phyloP scores from a whole-genome alignment of 352 stramenopile genomes.

The Phytophthora sojae region DNA sequence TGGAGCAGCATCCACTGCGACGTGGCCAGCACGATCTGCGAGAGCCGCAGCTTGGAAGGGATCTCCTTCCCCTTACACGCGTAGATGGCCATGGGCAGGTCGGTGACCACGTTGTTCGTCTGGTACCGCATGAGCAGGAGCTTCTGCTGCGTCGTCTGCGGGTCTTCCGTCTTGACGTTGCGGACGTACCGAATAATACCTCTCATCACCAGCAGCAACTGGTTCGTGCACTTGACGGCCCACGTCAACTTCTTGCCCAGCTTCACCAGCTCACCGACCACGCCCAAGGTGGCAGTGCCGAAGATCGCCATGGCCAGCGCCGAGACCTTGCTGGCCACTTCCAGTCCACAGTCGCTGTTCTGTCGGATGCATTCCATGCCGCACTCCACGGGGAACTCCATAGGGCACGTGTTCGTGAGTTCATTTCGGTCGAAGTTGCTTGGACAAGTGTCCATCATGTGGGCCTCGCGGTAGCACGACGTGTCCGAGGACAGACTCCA shows the following conservation, averaged over 20 bases:
- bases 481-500: conserved; percentile 22
- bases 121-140: conserved; percentile 26
- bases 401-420: conserved; percentile 49
- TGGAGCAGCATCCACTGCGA: conserved; percentile 31
- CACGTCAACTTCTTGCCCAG: conserved; percentile 25
- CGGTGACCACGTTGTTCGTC: conserved; percentile 25
- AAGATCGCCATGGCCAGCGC: conserved; percentile 40
- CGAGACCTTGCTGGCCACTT: conserved; percentile 43
- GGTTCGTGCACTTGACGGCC: conserved; percentile 18
- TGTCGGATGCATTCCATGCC: conserved; percentile 63
- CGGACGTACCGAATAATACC: conserved; percentile 29
- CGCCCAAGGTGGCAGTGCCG: conserved; percentile 36
- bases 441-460: conserved; percentile 38
- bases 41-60: conserved; percentile 14
- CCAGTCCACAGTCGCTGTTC: conserved; percentile 49
- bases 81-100: conserved; percentile 19
- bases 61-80: conserved; percentile 24
- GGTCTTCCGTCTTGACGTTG: conserved; percentile 24
- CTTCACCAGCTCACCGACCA: conserved; percentile 41
- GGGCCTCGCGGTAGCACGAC: conserved; percentile 31
- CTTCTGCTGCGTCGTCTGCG: conserved; percentile 23
- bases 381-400: conserved; percentile 65
- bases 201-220: conserved; percentile 20
- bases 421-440: conserved; percentile 46
- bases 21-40: conserved; percentile 17